These are phyloP conservation scores for Naganishia sp. DNA, from an alignment of 1,284 basidiomycete genomes.

Conservation along the genomic window DNA sequence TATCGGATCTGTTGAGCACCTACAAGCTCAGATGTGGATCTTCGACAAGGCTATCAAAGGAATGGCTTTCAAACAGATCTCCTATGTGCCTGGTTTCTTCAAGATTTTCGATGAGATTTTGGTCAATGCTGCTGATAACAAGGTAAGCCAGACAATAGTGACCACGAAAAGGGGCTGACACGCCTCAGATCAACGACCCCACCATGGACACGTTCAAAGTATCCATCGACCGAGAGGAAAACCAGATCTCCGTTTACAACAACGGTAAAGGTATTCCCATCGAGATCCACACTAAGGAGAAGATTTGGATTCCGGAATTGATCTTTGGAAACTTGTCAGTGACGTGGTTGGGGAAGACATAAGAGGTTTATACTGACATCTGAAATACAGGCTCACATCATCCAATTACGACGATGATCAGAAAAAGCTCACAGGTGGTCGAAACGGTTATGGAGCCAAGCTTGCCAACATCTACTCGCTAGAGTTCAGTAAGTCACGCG, in stretches of 20 bases:
- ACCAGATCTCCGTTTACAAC: constrained; percentile 89
- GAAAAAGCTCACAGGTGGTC: constrained; percentile 97
- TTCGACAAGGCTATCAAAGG: constrained; percentile 76
- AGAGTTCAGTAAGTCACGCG: constrained; percentile 67
- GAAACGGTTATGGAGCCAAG: constrained; percentile 98
- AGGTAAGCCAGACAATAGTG: constrained; percentile 60
- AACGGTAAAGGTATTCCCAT: constrained; percentile 96
- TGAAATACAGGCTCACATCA: constrained; percentile 66
- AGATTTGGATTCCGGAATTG: constrained; percentile 94
- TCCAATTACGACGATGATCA: constrained; percentile 99
- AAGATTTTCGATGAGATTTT: constrained; percentile 99
- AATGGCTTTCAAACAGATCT: constrained; percentile 77
- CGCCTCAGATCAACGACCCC: constrained; percentile 75
- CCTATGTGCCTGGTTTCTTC: constrained; percentile 96
- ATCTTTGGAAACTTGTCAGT: constrained; percentile 87
- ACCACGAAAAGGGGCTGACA: no score
- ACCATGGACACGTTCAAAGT: constrained; percentile 88
- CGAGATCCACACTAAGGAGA: constrained; percentile 90
- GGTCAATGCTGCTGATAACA: constrained; percentile 99
- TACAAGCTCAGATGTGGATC: constrained; percentile 86
- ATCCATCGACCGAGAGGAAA: constrained; percentile 78
- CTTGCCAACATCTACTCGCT: constrained; percentile 98
- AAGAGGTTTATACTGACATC: background rate
- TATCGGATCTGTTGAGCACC: constrained; percentile 88
- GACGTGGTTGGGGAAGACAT: background rate